A percentile compares a stretch with the other conserved stretches of the same genome.
Evolutionary conservation across 2,329 filamentous ascomycete species (phyloP).

Genomic region (Talaromyces sp.): DNA sequence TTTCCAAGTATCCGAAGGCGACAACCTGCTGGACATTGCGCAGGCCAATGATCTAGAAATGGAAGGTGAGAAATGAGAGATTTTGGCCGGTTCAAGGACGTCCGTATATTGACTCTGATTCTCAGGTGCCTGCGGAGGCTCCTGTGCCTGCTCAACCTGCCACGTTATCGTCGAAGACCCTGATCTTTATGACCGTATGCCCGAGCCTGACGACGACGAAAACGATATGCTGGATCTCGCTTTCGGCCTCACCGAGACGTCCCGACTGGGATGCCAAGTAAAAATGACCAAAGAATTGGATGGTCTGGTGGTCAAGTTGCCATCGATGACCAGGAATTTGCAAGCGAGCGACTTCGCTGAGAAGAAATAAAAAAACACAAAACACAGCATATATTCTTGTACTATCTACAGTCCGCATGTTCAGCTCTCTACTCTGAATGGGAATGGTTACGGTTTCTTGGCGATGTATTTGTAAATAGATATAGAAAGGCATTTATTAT

Average conservation of each 20-base stretch:
- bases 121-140: slow-evolving; percentile 80
- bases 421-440: slow-evolving; percentile 11
- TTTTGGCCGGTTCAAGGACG: neutral
- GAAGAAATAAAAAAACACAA: slow-evolving; percentile 25
- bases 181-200: slow-evolving; percentile 69
- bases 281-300: slow-evolving; percentile 86
- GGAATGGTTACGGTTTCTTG: neutral
- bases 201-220: slow-evolving; percentile 71
- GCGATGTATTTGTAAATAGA: slow-evolving; percentile 12
- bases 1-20: slow-evolving; percentile 74
- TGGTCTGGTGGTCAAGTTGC: slow-evolving; percentile 76
- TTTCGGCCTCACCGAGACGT: slow-evolving; percentile 83
- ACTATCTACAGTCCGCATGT: neutral
- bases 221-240: slow-evolving; percentile 90
- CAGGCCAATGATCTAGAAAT: slow-evolving; percentile 94
- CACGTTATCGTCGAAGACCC: slow-evolving; percentile 78
- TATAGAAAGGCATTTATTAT: slow-evolving; percentile 1
- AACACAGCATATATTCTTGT: neutral
- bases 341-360: slow-evolving; percentile 83
- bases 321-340: slow-evolving; percentile 90
- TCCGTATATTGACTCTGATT: slow-evolving; percentile 1
- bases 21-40: slow-evolving; percentile 92
- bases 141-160: slow-evolving; percentile 88
- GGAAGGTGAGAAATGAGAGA: slow-evolving; percentile 59
- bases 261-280: slow-evolving; percentile 80